Evolutionary conservation across 768 basidiomycete species (phyloP), one percentile per base, ranked within the genome.

Genomic region (Solioccasus polychromus): DNA sequence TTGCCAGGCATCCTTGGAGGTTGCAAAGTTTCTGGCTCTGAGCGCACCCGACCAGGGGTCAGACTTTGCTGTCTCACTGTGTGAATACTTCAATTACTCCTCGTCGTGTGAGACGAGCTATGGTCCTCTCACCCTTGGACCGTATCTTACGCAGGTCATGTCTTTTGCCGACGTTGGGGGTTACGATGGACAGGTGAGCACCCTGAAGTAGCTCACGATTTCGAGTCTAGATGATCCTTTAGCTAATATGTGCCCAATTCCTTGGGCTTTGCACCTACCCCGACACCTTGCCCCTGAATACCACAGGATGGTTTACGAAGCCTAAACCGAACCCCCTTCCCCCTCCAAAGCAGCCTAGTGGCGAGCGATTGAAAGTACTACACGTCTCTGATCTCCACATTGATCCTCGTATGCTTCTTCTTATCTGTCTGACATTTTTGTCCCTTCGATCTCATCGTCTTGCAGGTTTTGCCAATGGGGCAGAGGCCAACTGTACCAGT

Each of bases 341-440:
- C n/a, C 49, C 69, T 8, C 71, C 72, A 0, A 83, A 74, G 60
- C 71, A 72, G 59, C 74, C 76, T 14, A 85, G 79, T 35, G 85
- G 85, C 11, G 64, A 85, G 55, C 72, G 79, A 29, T 67, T 88
- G 34, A 88, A 85, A 59, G 80, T 88, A 0, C 63, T 90, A 46
- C 88, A 89, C 59, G 45, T 90, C n/a, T 86, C 85, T 1, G 87
- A 89, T 57, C 71, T 86, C 45, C 88, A 88, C 60, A 65, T 90
- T 40, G 87, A 89, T 61, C 82, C 86, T 30, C 75, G 85, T 83
- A 53, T 39, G 75, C 55, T 17, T 20, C 18, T 19, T 11, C 10
- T 18, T 34, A 4, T 42, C 29, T 35, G 20, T 18, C 37, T 38
- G 23, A 17, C 35, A 23, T 34, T 12, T 39, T 28, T 23, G 37